These are phyloP conservation scores for Trichoderma gracile DNA, from an alignment of 2,329 filamentous ascomycete species.

Conservation along the genomic window DNA sequence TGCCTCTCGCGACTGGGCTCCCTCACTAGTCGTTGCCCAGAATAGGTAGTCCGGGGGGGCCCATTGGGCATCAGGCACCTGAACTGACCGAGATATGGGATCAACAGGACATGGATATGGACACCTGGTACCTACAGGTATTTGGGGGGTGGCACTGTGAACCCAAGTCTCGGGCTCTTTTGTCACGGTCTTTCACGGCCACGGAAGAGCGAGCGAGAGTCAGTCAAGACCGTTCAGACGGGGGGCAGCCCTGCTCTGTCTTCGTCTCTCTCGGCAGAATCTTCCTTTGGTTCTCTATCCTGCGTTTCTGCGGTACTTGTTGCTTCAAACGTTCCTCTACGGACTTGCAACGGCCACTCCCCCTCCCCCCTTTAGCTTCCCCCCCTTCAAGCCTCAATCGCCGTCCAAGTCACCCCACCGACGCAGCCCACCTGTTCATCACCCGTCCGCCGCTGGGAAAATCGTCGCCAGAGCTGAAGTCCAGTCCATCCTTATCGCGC, in stretches of 20 bases:
- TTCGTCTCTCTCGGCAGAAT: background rate
- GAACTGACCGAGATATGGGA: slow-evolving; percentile 19
- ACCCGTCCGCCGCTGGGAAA: background rate
- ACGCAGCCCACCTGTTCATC: slow-evolving; percentile 14
- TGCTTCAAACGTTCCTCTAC: background rate
- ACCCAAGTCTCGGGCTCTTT: background rate
- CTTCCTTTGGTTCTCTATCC: background rate
- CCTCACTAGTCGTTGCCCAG: slow-evolving; percentile 12
- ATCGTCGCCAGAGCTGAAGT: slow-evolving; percentile 2
- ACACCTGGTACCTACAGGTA: background rate
- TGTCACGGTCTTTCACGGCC: slow-evolving; percentile 17
- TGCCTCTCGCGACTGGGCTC: slow-evolving; percentile 22
- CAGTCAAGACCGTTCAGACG: background rate
- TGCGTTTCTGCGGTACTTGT: background rate
- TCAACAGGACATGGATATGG: background rate
- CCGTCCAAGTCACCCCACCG: background rate
- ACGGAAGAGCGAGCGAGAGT: background rate
- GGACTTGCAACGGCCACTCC: slow-evolving; percentile 4
- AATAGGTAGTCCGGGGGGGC: slow-evolving; percentile 19
- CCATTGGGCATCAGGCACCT: slow-evolving; percentile 26
- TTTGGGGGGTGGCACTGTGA: background rate
- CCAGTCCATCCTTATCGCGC: slow-evolving; percentile 5
- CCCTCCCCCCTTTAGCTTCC: background rate
- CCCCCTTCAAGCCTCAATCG: background rate
- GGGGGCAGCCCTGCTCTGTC: slow-evolving; percentile 8